Evolutionary conservation across 2,329 filamentous ascomycete genomes (phyloP).

Genomic region (Cryphonectria japonica): DNA sequence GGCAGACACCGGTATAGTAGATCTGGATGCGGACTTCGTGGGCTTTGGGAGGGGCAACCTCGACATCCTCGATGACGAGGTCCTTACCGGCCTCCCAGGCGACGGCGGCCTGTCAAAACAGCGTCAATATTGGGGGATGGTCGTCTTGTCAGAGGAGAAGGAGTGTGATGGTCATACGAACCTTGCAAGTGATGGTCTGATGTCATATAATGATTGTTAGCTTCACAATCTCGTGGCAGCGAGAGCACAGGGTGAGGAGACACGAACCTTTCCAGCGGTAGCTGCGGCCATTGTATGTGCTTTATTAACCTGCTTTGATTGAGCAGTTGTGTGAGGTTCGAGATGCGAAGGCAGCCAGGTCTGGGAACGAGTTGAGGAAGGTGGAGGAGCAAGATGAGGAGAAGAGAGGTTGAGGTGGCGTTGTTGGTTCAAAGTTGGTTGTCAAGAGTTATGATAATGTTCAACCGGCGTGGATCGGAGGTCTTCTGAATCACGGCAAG

Average conservation of each 20-base stretch:
- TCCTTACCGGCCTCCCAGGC: constrained; percentile 96
- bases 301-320: constrained; percentile 17
- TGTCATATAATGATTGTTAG: constrained; percentile 9
- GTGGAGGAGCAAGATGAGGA: not conserved
- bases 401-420: not conserved
- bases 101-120: constrained; percentile 74
- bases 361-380: not conserved
- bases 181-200: constrained; percentile 29
- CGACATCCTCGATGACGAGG: constrained; percentile 86
- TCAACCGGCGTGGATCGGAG: constrained; percentile 14
- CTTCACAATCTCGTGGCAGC: not conserved
- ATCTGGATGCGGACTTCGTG: constrained; percentile 97
- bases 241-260: too few species aligned
- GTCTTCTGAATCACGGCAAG: not conserved
- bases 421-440: not conserved
- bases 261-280: constrained; percentile 29
- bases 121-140: constrained; percentile 10
- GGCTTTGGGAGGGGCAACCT: constrained; percentile 85
- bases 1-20: constrained; percentile 97
- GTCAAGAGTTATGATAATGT: not conserved
- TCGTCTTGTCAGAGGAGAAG: not conserved
- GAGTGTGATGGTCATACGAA: not conserved
- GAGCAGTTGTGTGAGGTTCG: constrained; percentile 7
- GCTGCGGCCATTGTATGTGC: constrained; percentile 24
- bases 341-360: constrained; percentile 34